Percentiles rank a stretch among this genome's conserved stretches.
These are phyloP conservation scores for Verticillium tricorpus DNA, from an alignment of 2,329 filamentous ascomycete genomes.

Conservation along the genomic window DNA sequence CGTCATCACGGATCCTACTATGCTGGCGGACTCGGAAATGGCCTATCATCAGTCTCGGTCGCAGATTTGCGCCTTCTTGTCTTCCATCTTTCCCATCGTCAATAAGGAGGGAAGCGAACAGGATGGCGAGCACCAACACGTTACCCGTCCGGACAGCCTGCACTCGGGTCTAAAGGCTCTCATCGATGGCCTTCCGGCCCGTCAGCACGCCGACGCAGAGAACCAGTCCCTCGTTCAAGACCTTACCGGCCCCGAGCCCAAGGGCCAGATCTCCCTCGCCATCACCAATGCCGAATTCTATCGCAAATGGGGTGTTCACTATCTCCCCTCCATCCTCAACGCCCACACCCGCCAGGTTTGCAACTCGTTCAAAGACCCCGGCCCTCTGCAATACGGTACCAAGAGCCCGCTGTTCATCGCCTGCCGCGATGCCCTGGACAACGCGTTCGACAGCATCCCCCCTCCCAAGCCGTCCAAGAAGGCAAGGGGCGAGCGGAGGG, in stretches of 20 bases:
- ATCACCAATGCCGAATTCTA: conserved; percentile 34
- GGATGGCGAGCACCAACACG: not conserved
- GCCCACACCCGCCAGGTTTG: conserved; percentile 54
- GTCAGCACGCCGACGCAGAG: conserved; percentile 26
- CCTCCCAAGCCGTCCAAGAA: conserved; percentile 34
- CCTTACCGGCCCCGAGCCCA: conserved; percentile 34
- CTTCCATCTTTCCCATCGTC: conserved; percentile 35
- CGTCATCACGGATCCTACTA: conserved; percentile 6
- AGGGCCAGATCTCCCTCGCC: conserved; percentile 48
- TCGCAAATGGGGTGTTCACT: conserved; percentile 52
- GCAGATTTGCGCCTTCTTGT: conserved; percentile 43
- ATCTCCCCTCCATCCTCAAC: conserved; percentile 50
- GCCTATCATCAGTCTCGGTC: conserved; percentile 51
- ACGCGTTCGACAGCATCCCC: conserved; percentile 42
- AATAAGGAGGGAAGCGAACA: conserved; percentile 30
- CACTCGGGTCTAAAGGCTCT: conserved; percentile 23
- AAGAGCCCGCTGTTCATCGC: conserved; percentile 45
- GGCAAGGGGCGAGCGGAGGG: not conserved
- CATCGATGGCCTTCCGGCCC: conserved; percentile 28
- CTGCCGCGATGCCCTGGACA: conserved; percentile 45
- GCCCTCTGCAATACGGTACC: conserved; percentile 48
- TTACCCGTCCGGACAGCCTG: not conserved
- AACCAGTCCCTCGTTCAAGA: conserved; percentile 47
- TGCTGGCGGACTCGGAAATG: conserved; percentile 20
- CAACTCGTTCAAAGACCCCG: conserved; percentile 59